Base-by-base conservation (phyloP, 2,329 filamentous ascomycete species). In the Verticillium nonalfalfae region DNA sequence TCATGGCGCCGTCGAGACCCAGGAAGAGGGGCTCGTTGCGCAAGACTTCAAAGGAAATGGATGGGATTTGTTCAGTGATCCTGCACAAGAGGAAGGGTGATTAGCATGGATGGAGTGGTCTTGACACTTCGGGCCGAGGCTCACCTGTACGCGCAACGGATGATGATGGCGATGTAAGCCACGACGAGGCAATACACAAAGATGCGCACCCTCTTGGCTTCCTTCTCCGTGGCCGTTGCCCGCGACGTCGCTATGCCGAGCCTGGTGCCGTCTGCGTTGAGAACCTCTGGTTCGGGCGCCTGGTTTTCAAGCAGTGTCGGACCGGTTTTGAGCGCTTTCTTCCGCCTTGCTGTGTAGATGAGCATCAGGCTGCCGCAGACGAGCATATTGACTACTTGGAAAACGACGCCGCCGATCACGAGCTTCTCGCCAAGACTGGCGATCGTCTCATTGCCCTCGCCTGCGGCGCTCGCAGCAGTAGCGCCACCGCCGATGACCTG, bases 341-440 rank as follows among this genome's bases (percentile, higher is more conserved):
- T 52, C 31, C 59, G 36, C 10, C 40, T 33, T n/a, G 36, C 54
- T n/a, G 36, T 38, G 60, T 67, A 66, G 2, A 58, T 10, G 33
- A 63, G 3, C 61, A 67, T 66, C 2, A 64, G 59, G 2, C 14
- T 11, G 1, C 63, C 68, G 9, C 68, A 70, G 40, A 63, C 61
- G 21, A 67, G 9, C 69, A 71, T 71, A 38, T 69, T 70, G 34
- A 58, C 68, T 2, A 71, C 65, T 38, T 70, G 69, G 57, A 71
- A 71, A 0, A 62, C 40, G 7, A 71, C 68, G 21, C 69, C 69
- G 11, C 62, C 68, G 5, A 69, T 62, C 1, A 71, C 55, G 21
- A 69, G 58, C 14, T 57, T 58, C n/a, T 66, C 62, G 18, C 66
- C 65, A 10, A 68, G 31, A 5, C 63, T 61, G 1, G 59, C 50